Conservation (phyloP, 306 rosid genomes). For the Cercis canadensis region DNA sequence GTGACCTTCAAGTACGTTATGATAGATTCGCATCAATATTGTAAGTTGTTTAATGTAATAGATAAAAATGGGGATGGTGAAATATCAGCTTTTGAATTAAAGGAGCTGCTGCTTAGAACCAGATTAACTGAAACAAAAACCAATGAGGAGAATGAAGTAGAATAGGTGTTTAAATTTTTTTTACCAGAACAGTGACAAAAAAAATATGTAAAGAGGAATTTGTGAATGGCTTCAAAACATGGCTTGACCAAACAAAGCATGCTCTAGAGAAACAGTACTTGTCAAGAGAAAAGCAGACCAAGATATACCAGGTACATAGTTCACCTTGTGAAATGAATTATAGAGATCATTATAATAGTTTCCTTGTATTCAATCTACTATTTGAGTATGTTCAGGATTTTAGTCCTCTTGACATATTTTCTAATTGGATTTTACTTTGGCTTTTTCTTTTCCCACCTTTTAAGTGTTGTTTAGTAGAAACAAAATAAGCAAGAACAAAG, state of each 20-base stretch:
- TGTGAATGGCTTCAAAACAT: conserved; percentile 49
- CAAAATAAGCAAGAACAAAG: too few species aligned
- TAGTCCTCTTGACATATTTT: too few species aligned
- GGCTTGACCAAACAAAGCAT: conserved; percentile 46
- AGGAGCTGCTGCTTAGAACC: conserved; percentile 41
- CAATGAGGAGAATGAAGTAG: conserved; percentile 40
- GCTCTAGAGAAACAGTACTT: conserved; percentile 43
- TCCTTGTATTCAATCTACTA: too few species aligned
- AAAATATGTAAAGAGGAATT: conserved; percentile 50
- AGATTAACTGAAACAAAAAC: conserved; percentile 33
- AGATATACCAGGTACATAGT: conserved; percentile 39
- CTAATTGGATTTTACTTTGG: too few species aligned
- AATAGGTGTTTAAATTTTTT: conserved; percentile 42
- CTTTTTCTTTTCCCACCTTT: too few species aligned
- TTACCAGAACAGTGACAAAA: conserved; percentile 41
- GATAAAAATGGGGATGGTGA: conserved; percentile 48
- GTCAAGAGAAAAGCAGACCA: conserved; percentile 39
- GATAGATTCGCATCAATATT: too few species aligned
- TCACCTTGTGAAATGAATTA: not conserved
- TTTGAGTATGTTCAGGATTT: too few species aligned
- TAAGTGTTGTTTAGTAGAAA: too few species aligned
- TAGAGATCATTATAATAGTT: too few species aligned
- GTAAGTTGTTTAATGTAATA: conserved; percentile 49
- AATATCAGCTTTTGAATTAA: conserved; percentile 46
- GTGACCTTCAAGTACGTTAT: too few species aligned